Percentiles rank a stretch among this genome's conserved stretches.
Conservation (phyloP, 345 rosid species). For the Turritis glabra region DNA sequence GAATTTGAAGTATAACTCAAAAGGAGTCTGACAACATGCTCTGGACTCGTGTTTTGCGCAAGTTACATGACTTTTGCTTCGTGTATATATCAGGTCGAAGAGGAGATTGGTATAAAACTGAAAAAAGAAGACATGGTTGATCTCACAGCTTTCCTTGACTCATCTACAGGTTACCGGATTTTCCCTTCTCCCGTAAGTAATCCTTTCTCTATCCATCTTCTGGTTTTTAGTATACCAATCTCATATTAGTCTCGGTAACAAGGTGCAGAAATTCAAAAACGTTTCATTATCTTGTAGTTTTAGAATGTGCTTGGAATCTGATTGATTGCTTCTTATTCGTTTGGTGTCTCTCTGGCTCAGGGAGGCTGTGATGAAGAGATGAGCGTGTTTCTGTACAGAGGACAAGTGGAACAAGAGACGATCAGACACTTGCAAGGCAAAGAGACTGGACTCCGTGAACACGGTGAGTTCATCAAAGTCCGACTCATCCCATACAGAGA, state of each 20-base stretch:
- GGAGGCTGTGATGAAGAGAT: constrained; percentile 98
- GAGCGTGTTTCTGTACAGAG: constrained; percentile 68
- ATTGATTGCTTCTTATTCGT: neutral
- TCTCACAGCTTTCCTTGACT: constrained; percentile 80
- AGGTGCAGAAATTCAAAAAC: neutral
- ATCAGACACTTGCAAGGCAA: constrained; percentile 74
- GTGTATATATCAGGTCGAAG: constrained; percentile 63
- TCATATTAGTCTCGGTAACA: neutral
- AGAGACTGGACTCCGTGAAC: constrained; percentile 72
- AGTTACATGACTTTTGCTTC: constrained; percentile 4
- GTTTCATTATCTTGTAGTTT: neutral
- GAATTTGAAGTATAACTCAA: neutral
- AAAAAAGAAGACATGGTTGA: constrained; percentile 76
- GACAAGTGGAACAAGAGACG: constrained; percentile 53
- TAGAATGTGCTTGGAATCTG: neutral
- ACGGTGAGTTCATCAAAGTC: constrained; percentile 84
- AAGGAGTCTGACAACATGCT: neutral
- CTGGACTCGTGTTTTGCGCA: neutral
- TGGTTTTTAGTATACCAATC: neutral
- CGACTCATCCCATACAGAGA: constrained; percentile 57
- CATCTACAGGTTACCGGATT: constrained; percentile 63
- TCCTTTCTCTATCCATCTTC: neutral
- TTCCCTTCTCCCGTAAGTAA: constrained; percentile 74
- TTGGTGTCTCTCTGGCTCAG: constrained; percentile 38
- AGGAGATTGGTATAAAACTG: constrained; percentile 78